Evolutionary conservation across 345 rosid species (phyloP), one percentile per base, ranked within the genome.

Genomic region (Microthlaspi erraticum): DNA sequence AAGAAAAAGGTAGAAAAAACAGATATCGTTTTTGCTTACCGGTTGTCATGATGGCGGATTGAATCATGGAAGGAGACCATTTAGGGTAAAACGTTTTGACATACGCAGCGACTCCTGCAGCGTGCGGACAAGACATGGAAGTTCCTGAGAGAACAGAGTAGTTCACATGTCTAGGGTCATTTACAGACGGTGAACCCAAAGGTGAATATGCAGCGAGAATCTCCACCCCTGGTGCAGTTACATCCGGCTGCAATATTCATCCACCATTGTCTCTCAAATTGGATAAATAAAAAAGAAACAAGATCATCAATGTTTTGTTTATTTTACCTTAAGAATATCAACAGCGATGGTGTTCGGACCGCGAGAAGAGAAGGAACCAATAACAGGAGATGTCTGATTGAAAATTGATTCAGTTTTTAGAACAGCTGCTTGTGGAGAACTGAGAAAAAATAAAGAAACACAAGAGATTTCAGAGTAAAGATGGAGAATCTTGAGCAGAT

Each of bases 151-250:
- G 12, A 50, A 79, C 46, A 43, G 34, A 45, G 73, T 73, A 79
- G 7, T 75, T 55, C 14, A 49, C 61, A 16, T 12, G 63, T 70
- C 81, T 78, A 1, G 6, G 1, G 41, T 75, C 78, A 0, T 1
- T 1, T 3, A 5, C 10, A 32, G 66, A 16, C 1, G 17, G 45
- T 56, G 0, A 2, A 57, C 29, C 67, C 11, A 4, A 29, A 46
- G 34, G 75, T 33, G 85, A 73, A 83, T 74, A 86, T 0, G 88
- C 87, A 2, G 88, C 88, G 16, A 84, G 67, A 37, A 87, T 84
- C 34, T 80, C 74, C 43, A 81, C 79, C 60, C 87, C 87, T 0
- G 86, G 89, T 2, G 87, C 91, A 33, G 82, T 53, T 33, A 85
- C 51, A 66, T 87, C 89, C 33, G 92, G 92, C 87, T 84, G 83